Evolutionary conservation across 345 rosid genomes (phyloP), one percentile per base, ranked within the genome.

Genomic region (Brassica incana): DNA sequence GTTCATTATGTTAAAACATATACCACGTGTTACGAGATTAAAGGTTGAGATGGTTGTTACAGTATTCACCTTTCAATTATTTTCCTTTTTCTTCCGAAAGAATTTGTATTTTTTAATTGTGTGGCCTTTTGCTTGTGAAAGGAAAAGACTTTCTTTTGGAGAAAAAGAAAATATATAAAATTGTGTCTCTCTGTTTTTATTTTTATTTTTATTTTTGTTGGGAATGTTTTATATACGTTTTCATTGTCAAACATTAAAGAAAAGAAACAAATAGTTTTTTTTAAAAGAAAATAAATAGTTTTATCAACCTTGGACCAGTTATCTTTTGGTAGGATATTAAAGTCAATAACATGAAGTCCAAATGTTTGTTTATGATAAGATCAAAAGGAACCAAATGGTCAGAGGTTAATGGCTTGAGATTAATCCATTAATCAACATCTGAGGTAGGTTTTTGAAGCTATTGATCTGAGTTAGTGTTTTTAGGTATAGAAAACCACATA

Each of bases 61-160:
- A 5, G 5, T 14, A 67, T 68, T 73, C 82, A 35, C 65, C 50
- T 69, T 74, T 74, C 67, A 52, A 69, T 80, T 80, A 62, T 74
- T 80, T 61, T 67, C 64, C 20, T 32, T 73, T 65, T 66, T 20
- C 18, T n/a, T 33, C 43, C 32, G 15, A 15, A 60, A 48, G 71
- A 65, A 72, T 45, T 77, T 20, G 71, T 54, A 48, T 45, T 27
- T 60, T 60, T 35, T 73, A 32, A 11, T 50, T 69, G 71, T 74
- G 65, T 74, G 83, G 74, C 71, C 23, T 74, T 10, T 50, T 73
- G 78, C 50, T 74, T 80, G 75, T 74, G 30, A 23, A 58, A 14
- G 27, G 33, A 36, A 12, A 66, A 38, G 0, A 4, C 27, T 38
- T 65, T 18, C 8, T 29, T 38, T 66, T 59, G 29, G 69, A 36